Base-by-base conservation (phyloP, 2,329 filamentous ascomycete species). In the Aspergillus phoenicis region DNA sequence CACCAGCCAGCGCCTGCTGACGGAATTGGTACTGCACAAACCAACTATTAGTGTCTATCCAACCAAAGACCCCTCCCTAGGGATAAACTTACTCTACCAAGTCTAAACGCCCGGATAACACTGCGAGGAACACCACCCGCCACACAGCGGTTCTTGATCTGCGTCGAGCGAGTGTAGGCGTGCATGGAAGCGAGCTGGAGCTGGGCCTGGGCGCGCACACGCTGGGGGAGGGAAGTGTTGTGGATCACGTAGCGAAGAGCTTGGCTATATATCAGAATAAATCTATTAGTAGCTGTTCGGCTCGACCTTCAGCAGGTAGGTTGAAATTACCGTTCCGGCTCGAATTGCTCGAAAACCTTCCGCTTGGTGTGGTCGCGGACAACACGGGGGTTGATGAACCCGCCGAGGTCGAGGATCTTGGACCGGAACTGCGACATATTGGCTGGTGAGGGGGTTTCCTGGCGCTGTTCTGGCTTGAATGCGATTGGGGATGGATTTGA, bases 321-420 rank as follows among this genome's bases (percentile, higher is more conserved):
- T 30, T 24, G 15, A 2, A 15, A 24, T 51, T 82, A 96, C 93
- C 94, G 89, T 80, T 97, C 90, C 4, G 93, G 87, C 82, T 99
- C 95, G 74, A 89, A 83, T 75, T 92, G 84, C 74, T 90, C 90
- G 73, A 93, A 97, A 61, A 93, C 91, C 81, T 96, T 94, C 72
- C 95, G 90, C 86, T 98, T 99, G 58, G 93, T 93, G 81, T 98
- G 92, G 79, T 99, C 95, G 71, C 95, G 91, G 75, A 99, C 90
- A 68, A 91, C 86, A 68, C 89, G 89, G 76, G 89, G 87, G 74
- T 97, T 97, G 80, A 96, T 79, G 74, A 91, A 97, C 75, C 91
- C 91, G 76, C 90, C 89, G 68, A 98, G 81, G 70, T 98, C 93
- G 69, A 97, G 88, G 83, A 89, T 93, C 80, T 96, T 96, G 33